Evolutionary conservation across 2,329 filamentous ascomycete genomes (phyloP).

Genomic region (Aureobasidium lini): DNA sequence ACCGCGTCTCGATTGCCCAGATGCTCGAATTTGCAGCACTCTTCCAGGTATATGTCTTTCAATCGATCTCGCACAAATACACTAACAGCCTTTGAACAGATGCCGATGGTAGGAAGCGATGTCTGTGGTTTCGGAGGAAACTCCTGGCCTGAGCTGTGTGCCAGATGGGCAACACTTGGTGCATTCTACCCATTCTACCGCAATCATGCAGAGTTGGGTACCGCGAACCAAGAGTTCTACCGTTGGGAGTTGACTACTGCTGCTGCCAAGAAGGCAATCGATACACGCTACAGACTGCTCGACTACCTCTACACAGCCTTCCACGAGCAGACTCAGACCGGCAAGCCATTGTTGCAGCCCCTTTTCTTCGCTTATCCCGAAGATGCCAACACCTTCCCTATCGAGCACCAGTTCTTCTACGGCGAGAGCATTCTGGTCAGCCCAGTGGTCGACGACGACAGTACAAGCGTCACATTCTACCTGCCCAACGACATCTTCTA

Average conservation of each 20-base stretch:
- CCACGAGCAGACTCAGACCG: constrained; percentile 51
- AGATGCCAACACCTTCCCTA: constrained; percentile 45
- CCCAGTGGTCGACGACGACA: constrained; percentile 47
- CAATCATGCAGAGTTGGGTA: constrained; percentile 55
- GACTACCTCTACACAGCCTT: constrained; percentile 74
- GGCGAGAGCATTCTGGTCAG: constrained; percentile 50
- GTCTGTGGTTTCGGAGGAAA: constrained; percentile 68
- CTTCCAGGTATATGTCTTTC: constrained; percentile 29
- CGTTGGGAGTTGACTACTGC: constrained; percentile 56
- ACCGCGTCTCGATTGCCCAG: constrained; percentile 34
- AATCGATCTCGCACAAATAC: not conserved
- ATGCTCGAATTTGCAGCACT: constrained; percentile 40
- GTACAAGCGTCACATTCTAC: constrained; percentile 48
- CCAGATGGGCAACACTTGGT: constrained; percentile 66
- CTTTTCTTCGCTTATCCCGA: constrained; percentile 64
- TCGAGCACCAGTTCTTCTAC: constrained; percentile 53
- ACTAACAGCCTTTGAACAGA: constrained; percentile 9
- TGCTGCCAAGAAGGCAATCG: constrained; percentile 61
- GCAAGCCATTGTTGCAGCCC: constrained; percentile 60
- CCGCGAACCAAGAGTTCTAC: constrained; percentile 64
- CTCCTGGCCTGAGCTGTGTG: constrained; percentile 57
- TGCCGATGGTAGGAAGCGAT: constrained; percentile 46
- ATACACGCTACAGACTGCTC: constrained; percentile 65
- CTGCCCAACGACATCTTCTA: constrained; percentile 54
- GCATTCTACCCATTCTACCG: constrained; percentile 71